Evolutionary conservation across 306 rosid genomes (phyloP).

Genomic region (Trifolium pratense): DNA sequence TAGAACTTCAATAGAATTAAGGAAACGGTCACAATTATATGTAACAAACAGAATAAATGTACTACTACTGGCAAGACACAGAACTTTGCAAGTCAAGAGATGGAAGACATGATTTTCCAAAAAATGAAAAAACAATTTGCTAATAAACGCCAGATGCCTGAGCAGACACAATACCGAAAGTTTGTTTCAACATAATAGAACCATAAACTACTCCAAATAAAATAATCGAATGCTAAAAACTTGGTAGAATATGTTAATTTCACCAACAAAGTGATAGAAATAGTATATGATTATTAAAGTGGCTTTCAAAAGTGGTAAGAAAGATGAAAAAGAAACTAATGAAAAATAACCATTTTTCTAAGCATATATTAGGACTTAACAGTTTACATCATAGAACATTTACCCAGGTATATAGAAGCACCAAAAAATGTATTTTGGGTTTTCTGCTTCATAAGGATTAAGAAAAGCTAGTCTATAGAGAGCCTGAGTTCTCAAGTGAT

Average conservation of each 20-base stretch:
- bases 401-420: slow-evolving; percentile 4
- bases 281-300: neutral
- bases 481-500: slow-evolving; percentile 1
- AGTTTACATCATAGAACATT: neutral
- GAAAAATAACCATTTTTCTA: slow-evolving; percentile 16
- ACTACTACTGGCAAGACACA: neutral
- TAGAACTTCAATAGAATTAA: slow-evolving; percentile 64
- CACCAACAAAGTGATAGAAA: slow-evolving; percentile 3
- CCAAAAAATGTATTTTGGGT: slow-evolving; percentile 9
- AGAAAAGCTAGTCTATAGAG: slow-evolving; percentile 21
- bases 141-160: neutral
- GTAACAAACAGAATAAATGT: slow-evolving; percentile 1
- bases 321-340: slow-evolving; percentile 18
- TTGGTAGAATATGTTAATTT: slow-evolving; percentile 12
- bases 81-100: neutral
- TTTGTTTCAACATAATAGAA: neutral
- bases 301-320: slow-evolving; percentile 20
- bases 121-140: neutral
- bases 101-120: neutral
- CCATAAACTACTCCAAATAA: neutral
- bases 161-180: slow-evolving; percentile 7
- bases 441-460: slow-evolving; percentile 3
- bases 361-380: neutral
- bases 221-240: neutral
- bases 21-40: slow-evolving; percentile 43